Evolutionary conservation across 2,329 filamentous ascomycete genomes (phyloP), one percentile per base, ranked within the genome.

Genomic region (Aspergillus chevalieri): DNA sequence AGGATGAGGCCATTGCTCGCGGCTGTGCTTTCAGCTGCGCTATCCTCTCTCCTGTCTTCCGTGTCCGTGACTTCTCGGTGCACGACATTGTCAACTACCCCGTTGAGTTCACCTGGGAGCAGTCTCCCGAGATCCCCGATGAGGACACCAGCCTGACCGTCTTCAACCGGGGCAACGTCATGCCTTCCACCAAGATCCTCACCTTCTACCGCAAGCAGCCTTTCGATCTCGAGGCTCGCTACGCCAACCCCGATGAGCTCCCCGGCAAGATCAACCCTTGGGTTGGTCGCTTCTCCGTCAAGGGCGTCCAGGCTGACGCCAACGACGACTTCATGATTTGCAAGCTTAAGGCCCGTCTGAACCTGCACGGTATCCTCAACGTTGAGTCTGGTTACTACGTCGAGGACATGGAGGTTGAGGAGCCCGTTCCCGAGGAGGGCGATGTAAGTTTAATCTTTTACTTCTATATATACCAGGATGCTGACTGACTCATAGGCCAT

Each of bases 291-390:
- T 98, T 98, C 78, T 95, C 91, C 39, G 90, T 98, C 70, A 98
- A 98, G 82, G 88, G 87, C 43, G 92, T 98, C 66, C 91, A 96
- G 81, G 86, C 89, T 38, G 89, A 95, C 66, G 82, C 85, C 58
- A 91, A 93, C 69, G 89, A 94, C 52, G 93, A 97, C 69, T 98
- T 97, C 73, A 97, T 98, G 92, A 94, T 97, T 65, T 98, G 93
- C 86, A 98, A 98, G 79, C 85, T 98, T 55, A 97, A 97, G 82
- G 92, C 93, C 44, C 85, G 93, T 56, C 82, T 98, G 49, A 98
- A 98, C 76, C 82, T 97, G 57, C 91, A 97, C 76, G 93, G 93
- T 71, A 83, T 98, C 52, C 79, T 98, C 58, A 97, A 97, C 68
- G 87, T 98, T 34, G 93, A 98, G 78, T 91, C 85, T 55, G 93